Evolutionary conservation across 805 yeast species (phyloP).

Genomic region (Yarrowia sp.): DNA sequence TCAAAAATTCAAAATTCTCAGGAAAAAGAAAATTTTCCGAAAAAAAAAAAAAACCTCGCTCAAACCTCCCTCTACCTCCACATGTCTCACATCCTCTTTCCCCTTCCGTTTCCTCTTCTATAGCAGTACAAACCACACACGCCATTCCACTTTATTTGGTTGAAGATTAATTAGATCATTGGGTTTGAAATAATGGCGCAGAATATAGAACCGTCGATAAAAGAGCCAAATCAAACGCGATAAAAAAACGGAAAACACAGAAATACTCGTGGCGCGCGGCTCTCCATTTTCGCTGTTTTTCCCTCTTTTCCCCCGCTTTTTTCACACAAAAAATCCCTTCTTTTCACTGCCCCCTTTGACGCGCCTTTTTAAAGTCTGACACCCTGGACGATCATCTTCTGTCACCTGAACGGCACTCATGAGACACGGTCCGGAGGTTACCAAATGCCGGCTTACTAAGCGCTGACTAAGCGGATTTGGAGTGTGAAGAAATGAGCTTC

Average conservation of each 20-base stretch:
- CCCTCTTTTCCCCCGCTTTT: not conserved
- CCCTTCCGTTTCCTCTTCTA: not conserved
- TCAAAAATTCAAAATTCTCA: no score
- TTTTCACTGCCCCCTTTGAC: not conserved
- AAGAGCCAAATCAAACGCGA: not conserved
- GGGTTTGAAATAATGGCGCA: no score
- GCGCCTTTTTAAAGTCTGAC: constrained; percentile 15
- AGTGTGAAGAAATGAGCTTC: no score
- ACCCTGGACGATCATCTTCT: constrained; percentile 16
- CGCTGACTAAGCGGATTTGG: not conserved
- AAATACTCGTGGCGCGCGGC: no score
- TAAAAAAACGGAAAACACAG: not conserved
- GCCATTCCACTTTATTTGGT: not conserved
- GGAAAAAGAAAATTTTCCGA: no score
- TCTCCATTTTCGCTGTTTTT: no score
- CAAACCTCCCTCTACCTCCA: no score
- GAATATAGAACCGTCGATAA: not conserved
- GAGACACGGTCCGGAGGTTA: constrained; percentile 3
- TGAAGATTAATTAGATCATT: no score
- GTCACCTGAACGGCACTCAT: not conserved
- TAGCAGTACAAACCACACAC: constrained; percentile 12
- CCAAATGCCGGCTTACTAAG: constrained; percentile 5
- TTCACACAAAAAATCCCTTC: not conserved
- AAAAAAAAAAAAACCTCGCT: no score
- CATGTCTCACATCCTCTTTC: no score